phyloP scores from a whole-genome alignment of 2,329 filamentous ascomycete genomes.

The Penicillium sp. region DNA sequence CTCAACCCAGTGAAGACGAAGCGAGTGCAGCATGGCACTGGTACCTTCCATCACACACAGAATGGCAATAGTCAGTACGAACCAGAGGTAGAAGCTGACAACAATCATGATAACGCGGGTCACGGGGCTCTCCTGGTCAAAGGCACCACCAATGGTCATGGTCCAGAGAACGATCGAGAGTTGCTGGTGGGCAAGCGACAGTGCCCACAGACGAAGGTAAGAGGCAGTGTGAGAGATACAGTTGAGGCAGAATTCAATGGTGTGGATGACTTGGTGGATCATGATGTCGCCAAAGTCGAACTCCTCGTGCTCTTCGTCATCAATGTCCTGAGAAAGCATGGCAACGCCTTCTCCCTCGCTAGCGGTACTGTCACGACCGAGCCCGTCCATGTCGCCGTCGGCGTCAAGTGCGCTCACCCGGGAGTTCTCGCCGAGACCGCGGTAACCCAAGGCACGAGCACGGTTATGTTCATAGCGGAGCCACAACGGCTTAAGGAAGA shows the following conservation, averaged over 20 bases:
- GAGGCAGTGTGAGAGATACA: conserved; percentile 98
- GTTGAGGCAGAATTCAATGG: conserved; percentile 98
- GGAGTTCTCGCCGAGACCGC: conserved; percentile 84
- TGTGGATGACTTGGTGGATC: conserved; percentile 99
- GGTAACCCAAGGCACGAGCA: conserved; percentile 83
- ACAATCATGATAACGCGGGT: conserved; percentile 77
- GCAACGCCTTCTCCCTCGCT: conserved; percentile 79
- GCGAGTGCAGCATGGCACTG: conserved; percentile 88
- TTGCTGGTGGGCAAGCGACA: conserved; percentile 97
- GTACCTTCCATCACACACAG: conserved; percentile 95
- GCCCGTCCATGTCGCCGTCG: conserved; percentile 69
- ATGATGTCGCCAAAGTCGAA: conserved; percentile 97
- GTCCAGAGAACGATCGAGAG: conserved; percentile 92
- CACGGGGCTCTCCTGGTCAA: conserved; percentile 60
- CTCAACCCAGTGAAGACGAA: conserved; percentile 93
- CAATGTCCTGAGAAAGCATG: conserved; percentile 83
- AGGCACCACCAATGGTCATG: conserved; percentile 84
- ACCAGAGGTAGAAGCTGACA: conserved; percentile 82
- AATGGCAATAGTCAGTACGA: conserved; percentile 74
- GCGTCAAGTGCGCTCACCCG: conserved; percentile 86
- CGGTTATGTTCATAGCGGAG: conserved; percentile 91
- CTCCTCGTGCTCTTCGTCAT: conserved; percentile 81
- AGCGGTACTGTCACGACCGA: conserved; percentile 64
- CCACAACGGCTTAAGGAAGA: conserved; percentile 95
- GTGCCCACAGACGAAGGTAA: conserved; percentile 95